Evolutionary conservation across 345 rosid species (phyloP).

Genomic region (Eucalyptus polyanthemos): DNA sequence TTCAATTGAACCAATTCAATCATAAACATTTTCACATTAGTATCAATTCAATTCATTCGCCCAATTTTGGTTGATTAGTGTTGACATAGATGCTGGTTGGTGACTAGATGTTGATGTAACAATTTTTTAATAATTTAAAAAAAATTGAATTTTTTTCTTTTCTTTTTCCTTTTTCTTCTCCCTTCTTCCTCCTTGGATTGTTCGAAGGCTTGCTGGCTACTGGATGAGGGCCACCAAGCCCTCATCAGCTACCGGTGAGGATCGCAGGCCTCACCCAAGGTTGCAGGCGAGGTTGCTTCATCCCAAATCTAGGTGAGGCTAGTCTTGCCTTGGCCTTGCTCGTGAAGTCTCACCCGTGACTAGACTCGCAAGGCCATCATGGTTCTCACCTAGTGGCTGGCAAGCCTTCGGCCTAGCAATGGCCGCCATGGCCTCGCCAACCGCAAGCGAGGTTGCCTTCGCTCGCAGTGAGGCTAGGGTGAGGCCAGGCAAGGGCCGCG

Average conservation of each 20-base stretch:
- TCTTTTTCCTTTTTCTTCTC: too few relatives aligned
- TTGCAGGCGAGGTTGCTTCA: fast-evolving
- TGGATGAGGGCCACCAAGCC: too few relatives aligned
- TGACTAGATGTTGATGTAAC: too few relatives aligned
- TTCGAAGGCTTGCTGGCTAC: fast-evolving
- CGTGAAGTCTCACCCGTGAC: fast-evolving
- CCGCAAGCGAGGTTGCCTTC: too few relatives aligned
- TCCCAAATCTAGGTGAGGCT: too few relatives aligned
- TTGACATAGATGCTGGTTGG: fast-evolving
- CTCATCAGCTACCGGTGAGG: fast-evolving
- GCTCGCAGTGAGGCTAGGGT: fast-evolving
- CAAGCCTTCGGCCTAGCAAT: fast-evolving
- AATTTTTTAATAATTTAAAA: too few relatives aligned
- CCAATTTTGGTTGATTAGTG: fast-evolving
- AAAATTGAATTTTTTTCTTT: too few relatives aligned
- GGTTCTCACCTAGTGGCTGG: fast-evolving
- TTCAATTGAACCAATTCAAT: too few relatives aligned
- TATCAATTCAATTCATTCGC: fast-evolving
- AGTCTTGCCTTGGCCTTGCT: fast-evolving
- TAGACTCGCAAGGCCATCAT: fast-evolving
- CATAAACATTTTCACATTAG: too few relatives aligned
- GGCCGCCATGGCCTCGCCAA: too few relatives aligned
- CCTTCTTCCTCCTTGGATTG: too few relatives aligned
- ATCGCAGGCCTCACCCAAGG: fast-evolving
- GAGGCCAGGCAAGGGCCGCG: fast-evolving